Evolutionary conservation across 108 stramenopile species (phyloP).

Genomic region (Pseudonitzschia pungens): DNA sequence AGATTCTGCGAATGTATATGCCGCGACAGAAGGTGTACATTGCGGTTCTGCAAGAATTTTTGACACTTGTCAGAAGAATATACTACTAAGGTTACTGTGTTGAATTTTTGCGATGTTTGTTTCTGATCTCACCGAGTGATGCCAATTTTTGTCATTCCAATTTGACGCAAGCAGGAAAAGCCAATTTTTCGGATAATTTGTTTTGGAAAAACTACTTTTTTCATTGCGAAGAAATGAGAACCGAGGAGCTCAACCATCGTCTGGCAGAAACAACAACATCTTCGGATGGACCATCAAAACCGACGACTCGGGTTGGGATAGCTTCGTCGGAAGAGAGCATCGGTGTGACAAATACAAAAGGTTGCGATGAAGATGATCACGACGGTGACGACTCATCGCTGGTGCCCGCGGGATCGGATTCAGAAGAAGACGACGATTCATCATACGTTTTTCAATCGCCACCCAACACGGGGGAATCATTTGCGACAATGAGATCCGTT

Average conservation of each 20-base stretch:
- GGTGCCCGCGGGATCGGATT: conserved; percentile 17
- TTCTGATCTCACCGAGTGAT: background rate
- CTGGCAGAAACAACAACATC: conserved; percentile 1
- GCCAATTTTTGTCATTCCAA: background rate
- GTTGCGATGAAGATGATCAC: background rate
- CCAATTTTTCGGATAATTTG: conserved; percentile 26
- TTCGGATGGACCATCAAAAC: background rate
- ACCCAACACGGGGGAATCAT: conserved; percentile 39
- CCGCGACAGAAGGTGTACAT: background rate
- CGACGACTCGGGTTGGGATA: background rate
- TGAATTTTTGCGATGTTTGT: background rate
- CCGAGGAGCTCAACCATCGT: conserved; percentile 19
- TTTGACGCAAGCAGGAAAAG: background rate
- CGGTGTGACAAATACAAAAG: background rate
- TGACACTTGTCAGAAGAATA: background rate
- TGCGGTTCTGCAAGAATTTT: background rate
- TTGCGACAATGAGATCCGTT: conserved; percentile 29
- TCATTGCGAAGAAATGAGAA: conserved; percentile 43
- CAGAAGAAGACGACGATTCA: conserved; percentile 21
- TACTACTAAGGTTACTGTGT: no score
- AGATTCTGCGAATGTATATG: conserved; percentile 5
- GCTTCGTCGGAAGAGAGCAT: background rate
- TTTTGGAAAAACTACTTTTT: conserved; percentile 69
- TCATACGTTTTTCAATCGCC: conserved; percentile 41
- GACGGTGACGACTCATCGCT: conserved; percentile 20